These are phyloP conservation scores for Venturia effusa DNA, from an alignment of 2,329 filamentous ascomycete genomes.

Conservation along the genomic window DNA sequence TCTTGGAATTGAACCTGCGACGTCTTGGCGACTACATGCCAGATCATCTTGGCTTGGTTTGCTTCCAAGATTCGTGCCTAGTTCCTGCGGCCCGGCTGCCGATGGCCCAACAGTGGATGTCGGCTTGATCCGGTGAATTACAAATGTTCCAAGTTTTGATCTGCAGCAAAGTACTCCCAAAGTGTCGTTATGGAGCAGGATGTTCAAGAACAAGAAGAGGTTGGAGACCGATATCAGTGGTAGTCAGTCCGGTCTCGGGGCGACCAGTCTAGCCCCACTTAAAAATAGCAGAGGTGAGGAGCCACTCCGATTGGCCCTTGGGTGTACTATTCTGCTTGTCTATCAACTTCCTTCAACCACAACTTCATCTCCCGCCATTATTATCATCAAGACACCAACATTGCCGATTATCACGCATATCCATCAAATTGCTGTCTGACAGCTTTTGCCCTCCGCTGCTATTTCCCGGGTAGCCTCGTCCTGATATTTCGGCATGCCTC, in stretches of 20 bases:
- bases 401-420: neutral
- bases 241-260: no score
- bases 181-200: no score
- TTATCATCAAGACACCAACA: neutral
- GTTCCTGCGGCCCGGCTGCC: neutral
- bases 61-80: neutral
- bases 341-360: neutral
- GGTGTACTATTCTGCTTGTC: neutral
- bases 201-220: no score
- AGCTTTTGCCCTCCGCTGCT: neutral
- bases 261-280: no score
- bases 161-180: neutral
- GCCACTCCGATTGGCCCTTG: conserved; percentile 1
- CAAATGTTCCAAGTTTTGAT: neutral
- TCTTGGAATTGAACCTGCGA: neutral
- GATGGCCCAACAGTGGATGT: neutral
- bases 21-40: neutral
- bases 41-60: neutral
- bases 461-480: neutral
- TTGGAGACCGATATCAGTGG: no score
- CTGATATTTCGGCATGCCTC: neutral
- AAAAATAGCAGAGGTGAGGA: neutral
- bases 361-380: neutral
- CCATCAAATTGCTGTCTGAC: neutral
- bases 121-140: neutral